Percentiles rank a stretch among this genome's conserved stretches.
phyloP scores from a whole-genome alignment of 306 rosid species.

The Gastrolobium bilobum region DNA sequence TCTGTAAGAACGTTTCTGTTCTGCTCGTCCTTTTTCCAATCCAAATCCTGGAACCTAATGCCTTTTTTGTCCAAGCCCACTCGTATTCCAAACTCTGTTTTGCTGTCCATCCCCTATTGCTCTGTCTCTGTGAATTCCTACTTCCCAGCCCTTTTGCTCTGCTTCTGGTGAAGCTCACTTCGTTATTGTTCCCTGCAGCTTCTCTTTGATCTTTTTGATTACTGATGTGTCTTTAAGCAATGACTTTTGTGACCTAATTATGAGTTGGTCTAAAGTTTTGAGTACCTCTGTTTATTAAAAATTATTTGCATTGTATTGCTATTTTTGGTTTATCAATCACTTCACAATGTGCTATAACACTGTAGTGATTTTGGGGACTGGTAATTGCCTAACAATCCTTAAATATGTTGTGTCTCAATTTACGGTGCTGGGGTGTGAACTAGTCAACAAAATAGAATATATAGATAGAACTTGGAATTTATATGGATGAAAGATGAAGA shows the following conservation, averaged over 20 bases:
- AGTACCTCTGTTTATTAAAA: not conserved
- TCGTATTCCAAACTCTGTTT: too few species aligned
- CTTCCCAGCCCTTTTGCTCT: not conserved
- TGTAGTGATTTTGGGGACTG: not conserved
- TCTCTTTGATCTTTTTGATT: not conserved
- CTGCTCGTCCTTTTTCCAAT: too few species aligned
- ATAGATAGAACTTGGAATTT: not conserved
- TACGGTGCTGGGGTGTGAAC: not conserved
- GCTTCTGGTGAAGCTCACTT: not conserved
- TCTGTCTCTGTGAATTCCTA: not conserved
- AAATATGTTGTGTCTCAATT: too few species aligned
- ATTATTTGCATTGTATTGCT: not conserved
- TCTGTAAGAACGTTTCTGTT: too few species aligned
- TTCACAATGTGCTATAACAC: not conserved
- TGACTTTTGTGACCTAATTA: too few species aligned
- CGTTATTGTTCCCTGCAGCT: not conserved
- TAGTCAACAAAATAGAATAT: not conserved
- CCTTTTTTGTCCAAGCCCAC: too few species aligned
- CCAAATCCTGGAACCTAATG: too few species aligned
- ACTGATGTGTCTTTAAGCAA: not conserved
- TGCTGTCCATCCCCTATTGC: not conserved
- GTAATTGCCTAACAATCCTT: too few species aligned
- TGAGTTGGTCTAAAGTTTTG: not conserved
- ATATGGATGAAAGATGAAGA: not conserved
- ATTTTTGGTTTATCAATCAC: not conserved